These are phyloP conservation scores for Meyerozyma guilliermondii DNA, from an alignment of 1,139 yeast species.

Conservation along the genomic window DNA sequence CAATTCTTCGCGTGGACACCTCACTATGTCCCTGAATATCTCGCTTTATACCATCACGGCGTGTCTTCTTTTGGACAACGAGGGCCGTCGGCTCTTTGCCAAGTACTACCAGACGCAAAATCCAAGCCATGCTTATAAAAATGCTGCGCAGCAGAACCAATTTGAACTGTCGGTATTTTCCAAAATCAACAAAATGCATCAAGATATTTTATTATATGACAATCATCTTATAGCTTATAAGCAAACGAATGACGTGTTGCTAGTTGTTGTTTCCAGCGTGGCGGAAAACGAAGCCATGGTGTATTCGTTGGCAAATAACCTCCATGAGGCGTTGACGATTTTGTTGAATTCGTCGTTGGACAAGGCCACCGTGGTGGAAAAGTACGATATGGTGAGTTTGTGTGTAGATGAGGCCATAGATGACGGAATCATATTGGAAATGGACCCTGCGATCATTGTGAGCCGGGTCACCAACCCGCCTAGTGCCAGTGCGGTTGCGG, in stretches of 20 bases:
- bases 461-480: constrained; percentile 89
- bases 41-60: constrained; percentile 79
- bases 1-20: background rate
- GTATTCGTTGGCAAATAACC: constrained; percentile 71
- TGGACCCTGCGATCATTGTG: constrained; percentile 81
- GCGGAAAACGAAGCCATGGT: constrained; percentile 85
- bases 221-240: constrained; percentile 77
- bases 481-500: constrained; percentile 23
- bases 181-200: constrained; percentile 75
- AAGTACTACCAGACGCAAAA: constrained; percentile 65
- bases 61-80: constrained; percentile 71
- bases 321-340: constrained; percentile 76
- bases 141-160: constrained; percentile 60
- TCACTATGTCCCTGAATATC: constrained; percentile 45
- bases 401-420: constrained; percentile 91
- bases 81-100: constrained; percentile 76
- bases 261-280: constrained; percentile 64
- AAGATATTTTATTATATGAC: constrained; percentile 78
- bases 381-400: constrained; percentile 79
- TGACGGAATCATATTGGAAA: constrained; percentile 86
- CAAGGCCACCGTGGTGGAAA: constrained; percentile 70
- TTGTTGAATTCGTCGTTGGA: constrained; percentile 74
- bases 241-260: constrained; percentile 73
- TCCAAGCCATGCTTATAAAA: constrained; percentile 21
- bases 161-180: constrained; percentile 71